Conservation (phyloP, 306 rosid genomes). For the Inga laurina region DNA sequence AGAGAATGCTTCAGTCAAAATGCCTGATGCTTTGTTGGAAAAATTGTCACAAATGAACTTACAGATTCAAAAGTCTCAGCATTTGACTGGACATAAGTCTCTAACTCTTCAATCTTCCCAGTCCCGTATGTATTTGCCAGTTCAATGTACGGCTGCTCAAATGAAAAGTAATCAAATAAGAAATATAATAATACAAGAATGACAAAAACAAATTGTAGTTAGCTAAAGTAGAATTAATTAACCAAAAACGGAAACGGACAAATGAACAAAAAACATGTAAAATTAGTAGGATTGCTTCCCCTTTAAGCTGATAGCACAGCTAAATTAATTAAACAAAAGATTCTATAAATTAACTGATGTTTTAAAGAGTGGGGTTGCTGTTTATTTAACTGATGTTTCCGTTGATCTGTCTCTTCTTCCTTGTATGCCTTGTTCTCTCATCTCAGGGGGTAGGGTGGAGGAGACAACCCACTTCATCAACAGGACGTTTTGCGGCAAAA, state of each 20-base stretch:
- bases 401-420: background rate
- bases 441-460: background rate
- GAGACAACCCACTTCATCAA: background rate
- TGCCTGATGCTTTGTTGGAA: slow-evolving; percentile 7
- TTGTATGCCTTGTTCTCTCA: background rate
- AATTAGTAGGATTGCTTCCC: background rate
- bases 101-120: slow-evolving; percentile 34
- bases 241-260: background rate
- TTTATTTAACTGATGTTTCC: background rate
- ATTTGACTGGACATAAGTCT: slow-evolving; percentile 36
- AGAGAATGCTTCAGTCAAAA: slow-evolving; percentile 16
- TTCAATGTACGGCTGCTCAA: slow-evolving; percentile 66
- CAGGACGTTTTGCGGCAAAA: background rate
- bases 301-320: slow-evolving; percentile 1
- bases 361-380: background rate
- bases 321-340: background rate
- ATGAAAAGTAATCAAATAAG: background rate
- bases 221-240: background rate
- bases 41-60: slow-evolving; percentile 16
- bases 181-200: slow-evolving; percentile 1
- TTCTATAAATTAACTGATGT: background rate
- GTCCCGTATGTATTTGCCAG: slow-evolving; percentile 57
- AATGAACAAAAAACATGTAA: slow-evolving; percentile 1
- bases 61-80: slow-evolving; percentile 32
- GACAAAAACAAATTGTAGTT: slow-evolving; percentile 6